Base-by-base conservation (phyloP, 139 green algal genomes). In the Mychonastes homosphaera region DNA sequence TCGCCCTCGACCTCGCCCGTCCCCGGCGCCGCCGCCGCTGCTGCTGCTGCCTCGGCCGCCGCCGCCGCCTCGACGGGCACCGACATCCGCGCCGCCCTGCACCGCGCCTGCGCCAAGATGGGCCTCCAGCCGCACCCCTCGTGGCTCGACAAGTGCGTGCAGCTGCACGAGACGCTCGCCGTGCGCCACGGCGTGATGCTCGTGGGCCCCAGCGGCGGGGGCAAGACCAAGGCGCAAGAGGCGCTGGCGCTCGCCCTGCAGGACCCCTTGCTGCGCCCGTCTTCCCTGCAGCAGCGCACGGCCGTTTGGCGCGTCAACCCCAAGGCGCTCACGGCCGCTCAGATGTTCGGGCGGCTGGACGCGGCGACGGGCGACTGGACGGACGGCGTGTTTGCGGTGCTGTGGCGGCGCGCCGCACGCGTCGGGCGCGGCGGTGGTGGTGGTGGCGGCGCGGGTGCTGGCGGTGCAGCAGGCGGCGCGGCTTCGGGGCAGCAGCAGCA, bases 121-220 rank as follows among this genome's bases (percentile, higher is more conserved):
- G 74, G 74, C 21, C 64, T 84, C 46, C 89, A 95, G 76, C 45
- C 79, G 56, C 84, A 95, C 65, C 53, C 63, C 10, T 73, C 73
- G 19, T 97, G 87, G 87, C 60, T 95, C 18, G 84, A 88, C 70
- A 97, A 97, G 78, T 94, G 83, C 79, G 87, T 95, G 45, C 86
- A 97, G 80, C 77, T 97, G 65, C 95, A 95, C 69, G 90, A 97
- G 70, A 96, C 87, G 6, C 92, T 89, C 71, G 69, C 90, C 23
- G 87, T 97, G 54, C 79, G 88, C 19, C 87, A 95, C 69, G 88
- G 82, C 49, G 87, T 91, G 60, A 93, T 94, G 85, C 65, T 94
- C 8, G 79, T 92, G n/a, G 90, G 90, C 10, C 90, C 90, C 40
- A 66, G 79, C 1, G 84, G 90, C 49, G 78, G 66, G 23, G 90